These are phyloP conservation scores for Lunularia cruciata DNA, from an alignment of 225 moss, liverwort and hornwort genomes.

Conservation along the genomic window DNA sequence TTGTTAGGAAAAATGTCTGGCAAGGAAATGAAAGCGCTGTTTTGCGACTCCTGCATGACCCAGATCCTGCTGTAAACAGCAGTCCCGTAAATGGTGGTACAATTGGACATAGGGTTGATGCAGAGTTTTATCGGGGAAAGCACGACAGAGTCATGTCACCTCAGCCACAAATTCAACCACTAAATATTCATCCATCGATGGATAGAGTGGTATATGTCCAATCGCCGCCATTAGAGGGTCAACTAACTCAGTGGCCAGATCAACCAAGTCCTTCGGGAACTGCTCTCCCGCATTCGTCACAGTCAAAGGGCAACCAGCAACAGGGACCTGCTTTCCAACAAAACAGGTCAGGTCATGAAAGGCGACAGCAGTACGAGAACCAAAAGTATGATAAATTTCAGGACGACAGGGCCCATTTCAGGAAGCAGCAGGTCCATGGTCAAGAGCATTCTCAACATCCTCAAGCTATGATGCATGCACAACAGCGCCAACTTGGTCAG, in stretches of 20 bases:
- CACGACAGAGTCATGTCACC: conserved; percentile 29
- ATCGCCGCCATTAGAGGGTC: conserved; percentile 35
- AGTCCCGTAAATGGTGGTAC: conserved; percentile 31
- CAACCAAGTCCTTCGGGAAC: conserved; percentile 31
- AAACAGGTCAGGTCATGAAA: conserved; percentile 46
- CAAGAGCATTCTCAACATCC: conserved; percentile 47
- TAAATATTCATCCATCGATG: conserved; percentile 16
- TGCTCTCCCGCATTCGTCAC: conserved; percentile 32
- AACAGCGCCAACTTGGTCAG: conserved; percentile 56
- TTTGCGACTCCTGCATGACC: conserved; percentile 62
- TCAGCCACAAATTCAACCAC: conserved; percentile 24
- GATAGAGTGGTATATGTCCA: conserved; percentile 32
- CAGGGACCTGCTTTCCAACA: conserved; percentile 44
- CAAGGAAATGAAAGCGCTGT: conserved; percentile 62
- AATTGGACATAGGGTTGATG: conserved; percentile 17
- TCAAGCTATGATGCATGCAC: conserved; percentile 49
- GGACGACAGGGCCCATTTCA: conserved; percentile 58
- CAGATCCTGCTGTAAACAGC: conserved; percentile 51
- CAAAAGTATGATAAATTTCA: conserved; percentile 53
- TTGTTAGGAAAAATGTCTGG: conserved; percentile 55
- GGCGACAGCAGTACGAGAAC: conserved; percentile 45
- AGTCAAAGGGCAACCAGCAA: conserved; percentile 36
- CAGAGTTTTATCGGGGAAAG: conserved; percentile 27
- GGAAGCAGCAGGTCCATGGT: conserved; percentile 56
- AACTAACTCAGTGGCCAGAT: conserved; percentile 37